These are phyloP conservation scores for Coemansia sp. DNA, from an alignment of 192 early-diverging fungal genomes.

Conservation along the genomic window DNA sequence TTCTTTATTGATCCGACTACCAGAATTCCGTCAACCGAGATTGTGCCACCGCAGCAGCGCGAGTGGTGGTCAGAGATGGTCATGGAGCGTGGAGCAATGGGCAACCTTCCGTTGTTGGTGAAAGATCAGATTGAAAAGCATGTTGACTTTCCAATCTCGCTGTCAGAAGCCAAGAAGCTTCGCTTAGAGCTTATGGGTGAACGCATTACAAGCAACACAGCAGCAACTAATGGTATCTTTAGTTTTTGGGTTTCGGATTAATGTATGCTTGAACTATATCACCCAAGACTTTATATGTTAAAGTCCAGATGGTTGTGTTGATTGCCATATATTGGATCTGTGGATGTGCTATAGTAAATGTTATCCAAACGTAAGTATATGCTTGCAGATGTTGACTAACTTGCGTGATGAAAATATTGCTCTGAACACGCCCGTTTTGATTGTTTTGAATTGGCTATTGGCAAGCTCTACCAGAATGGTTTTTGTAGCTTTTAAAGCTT, in stretches of 20 bases:
- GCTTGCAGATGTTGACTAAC: too few relatives aligned
- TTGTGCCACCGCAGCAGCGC: slow-evolving; percentile 68
- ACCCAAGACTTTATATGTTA: too few relatives aligned
- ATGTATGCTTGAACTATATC: neutral
- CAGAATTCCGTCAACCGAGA: slow-evolving; percentile 56
- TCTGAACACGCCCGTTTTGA: too few relatives aligned
- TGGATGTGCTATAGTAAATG: too few relatives aligned
- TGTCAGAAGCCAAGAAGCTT: slow-evolving; percentile 44
- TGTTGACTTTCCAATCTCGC: slow-evolving; percentile 38
- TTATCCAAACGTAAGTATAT: too few relatives aligned
- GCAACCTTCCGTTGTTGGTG: slow-evolving; percentile 26
- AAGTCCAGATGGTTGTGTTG: too few relatives aligned
- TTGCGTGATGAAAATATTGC: too few relatives aligned
- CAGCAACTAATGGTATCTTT: slow-evolving; percentile 5
- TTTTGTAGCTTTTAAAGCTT: too few relatives aligned
- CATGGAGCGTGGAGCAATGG: slow-evolving; percentile 1
- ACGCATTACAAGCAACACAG: slow-evolving; percentile 25
- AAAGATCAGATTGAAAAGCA: slow-evolving; percentile 17
- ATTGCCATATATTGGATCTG: too few relatives aligned
- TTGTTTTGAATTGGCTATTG: too few relatives aligned
- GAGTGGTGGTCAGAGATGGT: slow-evolving; percentile 44
- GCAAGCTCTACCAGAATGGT: too few relatives aligned
- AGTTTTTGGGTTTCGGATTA: slow-evolving; percentile 8
- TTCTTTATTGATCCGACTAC: slow-evolving; percentile 68
- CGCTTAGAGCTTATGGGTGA: slow-evolving; percentile 55